A percentile compares a stretch with the other conserved stretches of the same genome.
These are phyloP conservation scores for Gamsiella multidivaricata DNA, from an alignment of 192 early-diverging fungal species.

Conservation along the genomic window DNA sequence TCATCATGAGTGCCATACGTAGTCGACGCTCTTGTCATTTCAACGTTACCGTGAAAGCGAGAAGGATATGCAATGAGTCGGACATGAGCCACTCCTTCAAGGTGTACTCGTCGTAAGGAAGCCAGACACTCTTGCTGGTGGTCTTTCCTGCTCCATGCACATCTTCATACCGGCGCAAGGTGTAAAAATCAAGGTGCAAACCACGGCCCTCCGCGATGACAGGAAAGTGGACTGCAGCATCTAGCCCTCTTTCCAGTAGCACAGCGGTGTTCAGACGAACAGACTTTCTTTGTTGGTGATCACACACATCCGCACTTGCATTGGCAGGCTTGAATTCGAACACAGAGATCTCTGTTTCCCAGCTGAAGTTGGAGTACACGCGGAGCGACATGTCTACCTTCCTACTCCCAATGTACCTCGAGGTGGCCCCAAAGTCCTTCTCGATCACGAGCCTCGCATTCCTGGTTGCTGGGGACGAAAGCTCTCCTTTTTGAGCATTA, in stretches of 20 bases:
- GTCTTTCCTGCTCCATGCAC: background rate
- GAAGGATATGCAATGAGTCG: background rate
- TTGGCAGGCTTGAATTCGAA: conserved; percentile 1
- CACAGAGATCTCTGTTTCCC: background rate
- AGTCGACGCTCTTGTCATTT: too few species aligned
- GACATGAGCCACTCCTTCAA: background rate
- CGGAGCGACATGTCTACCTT: conserved; percentile 1
- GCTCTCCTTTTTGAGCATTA: too few species aligned
- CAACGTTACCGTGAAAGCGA: conserved; percentile 5
- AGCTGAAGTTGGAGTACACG: background rate
- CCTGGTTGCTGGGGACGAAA: too few species aligned
- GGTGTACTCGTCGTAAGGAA: background rate
- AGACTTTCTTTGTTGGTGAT: background rate
- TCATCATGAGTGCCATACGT: too few species aligned
- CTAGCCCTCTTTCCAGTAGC: background rate
- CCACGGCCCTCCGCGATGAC: background rate
- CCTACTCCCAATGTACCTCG: background rate
- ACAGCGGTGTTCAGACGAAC: background rate
- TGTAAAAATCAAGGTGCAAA: background rate
- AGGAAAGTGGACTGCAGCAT: background rate
- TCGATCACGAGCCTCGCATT: background rate
- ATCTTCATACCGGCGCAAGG: background rate
- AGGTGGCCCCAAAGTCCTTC: background rate
- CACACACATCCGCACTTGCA: background rate
- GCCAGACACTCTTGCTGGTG: background rate